phyloP scores from a whole-genome alignment of 208 protist genomes.

The Trichomonas vaginalis region DNA sequence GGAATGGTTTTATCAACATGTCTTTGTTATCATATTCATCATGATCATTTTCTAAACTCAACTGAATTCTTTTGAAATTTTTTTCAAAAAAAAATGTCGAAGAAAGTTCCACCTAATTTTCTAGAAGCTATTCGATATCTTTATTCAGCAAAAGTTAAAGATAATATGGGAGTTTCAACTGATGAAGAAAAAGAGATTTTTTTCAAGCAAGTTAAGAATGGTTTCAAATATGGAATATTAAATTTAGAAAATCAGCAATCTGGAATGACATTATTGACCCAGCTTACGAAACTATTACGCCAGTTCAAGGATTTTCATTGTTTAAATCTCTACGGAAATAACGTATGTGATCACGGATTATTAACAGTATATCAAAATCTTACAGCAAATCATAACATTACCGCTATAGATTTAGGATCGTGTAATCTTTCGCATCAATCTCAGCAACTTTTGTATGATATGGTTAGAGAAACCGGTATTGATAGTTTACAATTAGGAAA shows the following conservation, averaged over 20 bases:
- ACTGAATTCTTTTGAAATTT: too few species aligned
- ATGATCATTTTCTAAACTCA: too few species aligned
- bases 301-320: not conserved
- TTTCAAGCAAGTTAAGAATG: not conserved
- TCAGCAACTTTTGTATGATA: not conserved
- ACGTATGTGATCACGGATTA: slow-evolving; percentile 6
- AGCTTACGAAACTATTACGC: not conserved
- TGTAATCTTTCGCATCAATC: not conserved
- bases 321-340: slow-evolving; percentile 12
- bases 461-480: not conserved
- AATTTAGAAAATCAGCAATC: not conserved
- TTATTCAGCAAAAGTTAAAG: not conserved
- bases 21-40: too few species aligned
- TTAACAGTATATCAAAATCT: not conserved
- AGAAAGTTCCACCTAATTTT: not conserved
- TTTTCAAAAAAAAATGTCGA: too few species aligned
- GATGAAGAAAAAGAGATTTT: not conserved
- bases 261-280: not conserved
- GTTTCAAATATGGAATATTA: not conserved
- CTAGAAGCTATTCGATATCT: not conserved
- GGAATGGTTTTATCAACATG: too few species aligned
- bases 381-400: not conserved
- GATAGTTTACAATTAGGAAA: not conserved
- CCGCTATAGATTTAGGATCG: not conserved
- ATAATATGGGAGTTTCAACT: not conserved